Evolutionary conservation across 179 eudicot genomes (phyloP).

Genomic region (Patellifolia procumbens): DNA sequence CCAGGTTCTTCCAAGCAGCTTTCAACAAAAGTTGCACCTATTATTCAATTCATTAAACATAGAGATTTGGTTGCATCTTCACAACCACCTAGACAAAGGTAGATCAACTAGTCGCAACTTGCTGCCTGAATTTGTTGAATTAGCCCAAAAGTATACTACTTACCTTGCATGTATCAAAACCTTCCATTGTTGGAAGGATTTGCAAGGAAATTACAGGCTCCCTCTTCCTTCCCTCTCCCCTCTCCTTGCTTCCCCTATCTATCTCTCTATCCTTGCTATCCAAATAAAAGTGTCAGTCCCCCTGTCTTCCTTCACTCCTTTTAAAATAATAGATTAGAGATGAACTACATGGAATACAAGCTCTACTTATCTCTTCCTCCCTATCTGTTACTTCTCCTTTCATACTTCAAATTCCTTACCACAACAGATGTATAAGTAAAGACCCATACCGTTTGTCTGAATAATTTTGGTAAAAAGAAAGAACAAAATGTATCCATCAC

Average conservation of each 20-base stretch:
- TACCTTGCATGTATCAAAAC: too few species aligned
- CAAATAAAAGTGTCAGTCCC: too few species aligned
- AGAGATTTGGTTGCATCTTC: neutral
- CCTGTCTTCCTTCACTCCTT: neutral
- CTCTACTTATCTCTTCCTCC: neutral
- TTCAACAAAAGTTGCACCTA: neutral
- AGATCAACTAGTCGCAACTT: neutral
- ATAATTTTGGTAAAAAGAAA: too few species aligned
- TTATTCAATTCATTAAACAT: too few species aligned
- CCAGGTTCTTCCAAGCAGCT: neutral
- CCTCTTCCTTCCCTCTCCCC: too few species aligned
- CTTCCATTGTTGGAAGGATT: too few species aligned
- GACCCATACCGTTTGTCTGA: neutral
- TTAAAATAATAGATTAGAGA: neutral
- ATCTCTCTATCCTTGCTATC: too few species aligned
- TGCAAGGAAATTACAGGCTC: too few species aligned
- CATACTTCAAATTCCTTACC: neutral
- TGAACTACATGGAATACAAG: neutral
- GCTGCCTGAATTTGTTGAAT: too few species aligned
- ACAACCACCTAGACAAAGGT: neutral
- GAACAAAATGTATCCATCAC: neutral
- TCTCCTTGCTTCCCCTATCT: too few species aligned
- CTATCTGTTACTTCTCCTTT: neutral
- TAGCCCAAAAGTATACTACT: too few species aligned
- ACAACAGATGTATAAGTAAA: neutral